Evolutionary conservation across 2,329 filamentous ascomycete genomes (phyloP), one percentile per base, ranked within the genome.

Genomic region (Onygenales sp.): DNA sequence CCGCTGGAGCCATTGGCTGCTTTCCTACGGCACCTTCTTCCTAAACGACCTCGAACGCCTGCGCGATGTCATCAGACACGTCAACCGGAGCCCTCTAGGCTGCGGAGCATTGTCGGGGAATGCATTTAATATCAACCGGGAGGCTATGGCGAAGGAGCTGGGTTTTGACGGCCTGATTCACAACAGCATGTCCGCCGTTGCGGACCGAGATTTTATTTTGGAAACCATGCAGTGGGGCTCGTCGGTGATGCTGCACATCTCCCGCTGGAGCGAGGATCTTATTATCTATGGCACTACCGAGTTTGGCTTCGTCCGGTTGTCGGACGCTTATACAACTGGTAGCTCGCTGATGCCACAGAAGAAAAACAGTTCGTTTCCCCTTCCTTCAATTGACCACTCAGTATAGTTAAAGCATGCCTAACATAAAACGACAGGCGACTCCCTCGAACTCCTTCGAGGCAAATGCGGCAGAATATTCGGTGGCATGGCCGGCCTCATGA

Each of bases 311-410:
- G 79, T 90, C 39, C 78, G 79, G 55, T 72, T 93, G 13, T 86
- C 87, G 7, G 89, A 94, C 65, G 86, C 86, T 0, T 93, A 92
- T 69, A 83, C 80, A 0, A 92, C 88, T 0, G 87, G 87, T 5
- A 86, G 82, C 60, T 84, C 80, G 3, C 73, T 90, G 53, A 90
- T 91, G 86, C 86, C 87, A 2, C 84, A 93, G 67, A 92, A 92
- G 80, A 89, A 90, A 77, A 91, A 91, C 71, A 54, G 68, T 69
- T 61, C 42, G 51, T 59, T 60, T 38, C 10, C 27, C 38, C 17
- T 39, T 35, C 14, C 13, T 38, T 48, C 8, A 14, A 4, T 36
- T 8, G 14, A 35, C 2, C 38, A 43, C 38, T 48, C n/a, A 14
- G 13, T n/a, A 31, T 41, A 43, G 3, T 14, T n/a, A 21, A 42